Evolutionary conservation across 148 eudicot genomes (phyloP), one percentile per base, ranked within the genome.

Genomic region (Nyssa sinensis): DNA sequence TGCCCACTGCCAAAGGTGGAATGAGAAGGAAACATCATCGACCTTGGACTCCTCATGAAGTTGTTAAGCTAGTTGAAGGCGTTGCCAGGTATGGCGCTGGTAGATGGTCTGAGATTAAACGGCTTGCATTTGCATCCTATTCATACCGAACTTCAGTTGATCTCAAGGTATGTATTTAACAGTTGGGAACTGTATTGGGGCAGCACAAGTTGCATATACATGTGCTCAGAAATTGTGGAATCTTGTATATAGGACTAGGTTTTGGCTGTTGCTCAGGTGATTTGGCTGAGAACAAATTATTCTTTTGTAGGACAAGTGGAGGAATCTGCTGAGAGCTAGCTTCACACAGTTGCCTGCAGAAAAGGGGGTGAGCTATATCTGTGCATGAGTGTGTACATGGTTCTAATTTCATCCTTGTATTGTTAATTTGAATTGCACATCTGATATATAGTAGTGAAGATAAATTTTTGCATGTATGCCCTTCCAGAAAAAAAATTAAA

Each of bases 41-140:
- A 39, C 97, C 97, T 72, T 96, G 99, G 99, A 85, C 88, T 62
- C 83, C 91, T 21, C 75, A 82, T 24, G 99, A 96, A 79, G 99
- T 96, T 55, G 87, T 89, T 69, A 93, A 96, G 82, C 79, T 96
- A 68, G 99, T 96, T 75, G 98, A 93, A 62, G 99, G 99, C 78
- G 98, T 96, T 33, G 83, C 98, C 59, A 90, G 73, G 71, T 93
- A 85, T 73, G 99, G 99, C 76, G 90, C 86, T 83, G 99, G 99
- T 79, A 88, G 94, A 63, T 96, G 99, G 99, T 96, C 99, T 13
- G 99, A 96, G 91, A 96, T 96, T 12, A 96, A 96, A 82, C 80
- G 90, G 29, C 82, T 93, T 79, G 82, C 98, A 53, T 96, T 96
- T 71, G 87, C 98, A 66, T 86, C 98, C 55, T 77, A 84, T 80